These are phyloP conservation scores for Protomyces macrosporus DNA, from an alignment of 1,139 yeast genomes.

Conservation along the genomic window DNA sequence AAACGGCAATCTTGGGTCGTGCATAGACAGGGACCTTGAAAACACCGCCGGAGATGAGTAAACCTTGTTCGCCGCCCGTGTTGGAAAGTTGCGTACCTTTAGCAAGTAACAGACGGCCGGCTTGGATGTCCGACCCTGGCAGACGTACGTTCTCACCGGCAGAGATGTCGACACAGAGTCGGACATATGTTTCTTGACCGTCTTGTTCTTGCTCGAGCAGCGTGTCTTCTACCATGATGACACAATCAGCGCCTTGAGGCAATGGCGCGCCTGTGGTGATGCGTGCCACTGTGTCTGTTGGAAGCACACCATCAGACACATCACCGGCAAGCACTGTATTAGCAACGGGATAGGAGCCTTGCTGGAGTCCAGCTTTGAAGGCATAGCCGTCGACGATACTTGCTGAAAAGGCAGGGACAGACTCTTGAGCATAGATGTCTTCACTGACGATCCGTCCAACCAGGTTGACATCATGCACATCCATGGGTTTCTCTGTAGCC, in stretches of 20 bases:
- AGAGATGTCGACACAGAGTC: slow-evolving; percentile 33
- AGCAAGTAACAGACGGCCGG: slow-evolving; percentile 40
- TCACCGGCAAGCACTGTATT: slow-evolving; percentile 45
- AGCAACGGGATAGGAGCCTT: slow-evolving; percentile 44
- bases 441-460: slow-evolving; percentile 40
- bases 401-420: slow-evolving; percentile 48
- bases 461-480: not conserved
- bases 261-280: slow-evolving; percentile 53
- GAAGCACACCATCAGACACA: slow-evolving; percentile 28
- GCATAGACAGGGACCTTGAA: slow-evolving; percentile 39
- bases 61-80: slow-evolving; percentile 49
- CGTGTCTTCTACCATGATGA: slow-evolving; percentile 52
- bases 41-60: slow-evolving; percentile 40
- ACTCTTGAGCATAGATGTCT: slow-evolving; percentile 40
- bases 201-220: slow-evolving; percentile 39
- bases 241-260: slow-evolving; percentile 49
- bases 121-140: slow-evolving; percentile 45
- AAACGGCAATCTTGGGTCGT: slow-evolving; percentile 45
- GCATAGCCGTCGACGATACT: slow-evolving; percentile 54
- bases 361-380: slow-evolving; percentile 44
- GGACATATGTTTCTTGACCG: slow-evolving; percentile 43
- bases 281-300: slow-evolving; percentile 42
- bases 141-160: slow-evolving; percentile 46
- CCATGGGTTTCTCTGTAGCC: slow-evolving; percentile 33
- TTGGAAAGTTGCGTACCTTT: slow-evolving; percentile 41